These are phyloP conservation scores for Blastobotrys apis DNA, from an alignment of 1,139 yeast genomes.

Conservation along the genomic window DNA sequence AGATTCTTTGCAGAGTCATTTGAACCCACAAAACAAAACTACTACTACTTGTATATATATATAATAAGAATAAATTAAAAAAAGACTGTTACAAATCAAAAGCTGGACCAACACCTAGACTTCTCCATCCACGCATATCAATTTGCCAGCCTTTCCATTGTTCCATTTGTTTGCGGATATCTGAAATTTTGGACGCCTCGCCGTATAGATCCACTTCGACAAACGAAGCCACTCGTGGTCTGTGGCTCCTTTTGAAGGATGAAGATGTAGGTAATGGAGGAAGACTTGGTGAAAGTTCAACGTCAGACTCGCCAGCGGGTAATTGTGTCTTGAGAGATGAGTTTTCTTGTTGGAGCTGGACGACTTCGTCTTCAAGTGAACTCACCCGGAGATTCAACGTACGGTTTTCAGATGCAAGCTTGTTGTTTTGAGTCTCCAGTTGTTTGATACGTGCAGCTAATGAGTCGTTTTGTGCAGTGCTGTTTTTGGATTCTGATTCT, in stretches of 20 bases:
- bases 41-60: not conserved
- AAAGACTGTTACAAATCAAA: slow-evolving; percentile 42
- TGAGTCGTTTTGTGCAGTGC: not conserved
- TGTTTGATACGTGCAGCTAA: slow-evolving; percentile 13
- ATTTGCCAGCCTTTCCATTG: slow-evolving; percentile 85
- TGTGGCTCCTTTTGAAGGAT: slow-evolving; percentile 11
- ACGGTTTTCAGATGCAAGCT: slow-evolving; percentile 30
- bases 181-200: slow-evolving; percentile 30
- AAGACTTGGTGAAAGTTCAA: slow-evolving; percentile 27
- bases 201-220: slow-evolving; percentile 37
- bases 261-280: slow-evolving; percentile 13
- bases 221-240: slow-evolving; percentile 31
- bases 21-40: too few species aligned
- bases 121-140: slow-evolving; percentile 79
- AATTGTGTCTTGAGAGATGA: slow-evolving; percentile 19
- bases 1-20: slow-evolving; percentile 75
- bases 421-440: slow-evolving; percentile 28
- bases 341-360: slow-evolving; percentile 28
- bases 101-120: slow-evolving; percentile 57
- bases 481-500: slow-evolving; percentile 1
- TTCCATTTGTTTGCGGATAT: slow-evolving; percentile 36
- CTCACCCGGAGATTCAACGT: slow-evolving; percentile 18
- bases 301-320: slow-evolving; percentile 18
- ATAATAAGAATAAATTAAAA: not conserved
- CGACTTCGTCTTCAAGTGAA: slow-evolving; percentile 5